Evolutionary conservation across 192 early-diverging fungal species (phyloP).

Genomic region (Cetraspora pellucida): DNA sequence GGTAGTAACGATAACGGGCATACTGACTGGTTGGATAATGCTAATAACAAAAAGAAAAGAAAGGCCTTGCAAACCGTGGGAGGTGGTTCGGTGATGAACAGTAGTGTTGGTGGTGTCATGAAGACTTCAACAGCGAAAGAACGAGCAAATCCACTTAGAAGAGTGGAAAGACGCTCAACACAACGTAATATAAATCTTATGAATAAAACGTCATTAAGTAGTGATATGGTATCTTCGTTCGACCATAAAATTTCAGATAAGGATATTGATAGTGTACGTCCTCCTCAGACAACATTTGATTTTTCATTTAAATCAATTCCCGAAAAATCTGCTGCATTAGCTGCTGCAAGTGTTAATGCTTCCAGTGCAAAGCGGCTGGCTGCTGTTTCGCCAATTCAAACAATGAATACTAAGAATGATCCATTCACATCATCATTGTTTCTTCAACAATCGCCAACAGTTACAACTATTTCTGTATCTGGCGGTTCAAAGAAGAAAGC

Average conservation of each 20-base stretch:
- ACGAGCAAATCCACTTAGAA: slow-evolving; percentile 28
- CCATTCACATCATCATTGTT: slow-evolving; percentile 27
- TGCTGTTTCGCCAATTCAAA: slow-evolving; percentile 28
- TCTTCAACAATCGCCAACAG: not conserved
- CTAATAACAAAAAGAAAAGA: slow-evolving; percentile 35
- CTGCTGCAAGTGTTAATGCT: slow-evolving; percentile 29
- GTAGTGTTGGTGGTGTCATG: slow-evolving; percentile 26
- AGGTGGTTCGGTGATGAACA: slow-evolving; percentile 4
- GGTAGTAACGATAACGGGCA: slow-evolving; percentile 23
- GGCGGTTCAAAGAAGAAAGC: slow-evolving; percentile 23
- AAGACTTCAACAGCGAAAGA: slow-evolving; percentile 24
- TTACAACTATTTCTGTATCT: not conserved
- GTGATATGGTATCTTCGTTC: not conserved
- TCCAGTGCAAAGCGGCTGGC: slow-evolving; percentile 31
- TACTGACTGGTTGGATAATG: slow-evolving; percentile 35
- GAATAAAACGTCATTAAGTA: not conserved
- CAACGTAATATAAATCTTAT: not conserved
- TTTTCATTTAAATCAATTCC: slow-evolving; percentile 33
- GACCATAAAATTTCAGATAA: slow-evolving; percentile 11
- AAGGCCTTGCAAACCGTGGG: slow-evolving; percentile 35
- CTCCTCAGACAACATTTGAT: slow-evolving; percentile 32
- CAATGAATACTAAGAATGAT: slow-evolving; percentile 35
- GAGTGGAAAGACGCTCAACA: slow-evolving; percentile 20
- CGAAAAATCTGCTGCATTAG: slow-evolving; percentile 23
- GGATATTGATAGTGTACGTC: slow-evolving; percentile 14